phyloP scores from a whole-genome alignment of 306 rosid genomes.

The Vigna hirtella region DNA sequence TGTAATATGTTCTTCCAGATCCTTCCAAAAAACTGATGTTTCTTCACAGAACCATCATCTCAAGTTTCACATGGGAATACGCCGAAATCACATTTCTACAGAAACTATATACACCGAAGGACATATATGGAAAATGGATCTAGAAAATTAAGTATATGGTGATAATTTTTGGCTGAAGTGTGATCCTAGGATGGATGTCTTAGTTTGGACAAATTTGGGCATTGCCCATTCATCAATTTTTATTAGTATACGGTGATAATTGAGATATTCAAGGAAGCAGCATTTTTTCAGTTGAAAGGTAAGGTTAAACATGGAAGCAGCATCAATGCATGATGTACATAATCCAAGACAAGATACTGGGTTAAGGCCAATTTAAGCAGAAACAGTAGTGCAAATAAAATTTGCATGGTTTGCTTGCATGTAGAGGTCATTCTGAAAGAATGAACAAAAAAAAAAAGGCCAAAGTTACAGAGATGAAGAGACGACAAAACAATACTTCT shows the following conservation, averaged over 20 bases:
- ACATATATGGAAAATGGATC: slow-evolving; percentile 15
- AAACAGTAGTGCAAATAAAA: background rate
- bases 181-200: background rate
- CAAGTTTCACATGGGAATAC: slow-evolving; percentile 1
- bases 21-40: background rate
- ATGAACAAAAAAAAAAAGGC: background rate
- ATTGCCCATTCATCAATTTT: slow-evolving; percentile 6
- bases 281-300: background rate
- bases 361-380: background rate
- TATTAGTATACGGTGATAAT: background rate
- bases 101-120: background rate
- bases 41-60: background rate
- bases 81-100: background rate
- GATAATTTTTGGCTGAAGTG: background rate
- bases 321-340: background rate
- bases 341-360: slow-evolving; percentile 19
- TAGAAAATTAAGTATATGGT: background rate
- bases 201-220: background rate
- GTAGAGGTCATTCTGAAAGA: slow-evolving; percentile 8
- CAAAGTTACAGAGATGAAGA: background rate
- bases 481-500: background rate
- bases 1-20: background rate
- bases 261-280: slow-evolving; percentile 7
- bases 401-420: background rate
- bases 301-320: background rate